Conservation (phyloP, 1,139 yeast species). For the Debaryomycetaceae sp. region DNA sequence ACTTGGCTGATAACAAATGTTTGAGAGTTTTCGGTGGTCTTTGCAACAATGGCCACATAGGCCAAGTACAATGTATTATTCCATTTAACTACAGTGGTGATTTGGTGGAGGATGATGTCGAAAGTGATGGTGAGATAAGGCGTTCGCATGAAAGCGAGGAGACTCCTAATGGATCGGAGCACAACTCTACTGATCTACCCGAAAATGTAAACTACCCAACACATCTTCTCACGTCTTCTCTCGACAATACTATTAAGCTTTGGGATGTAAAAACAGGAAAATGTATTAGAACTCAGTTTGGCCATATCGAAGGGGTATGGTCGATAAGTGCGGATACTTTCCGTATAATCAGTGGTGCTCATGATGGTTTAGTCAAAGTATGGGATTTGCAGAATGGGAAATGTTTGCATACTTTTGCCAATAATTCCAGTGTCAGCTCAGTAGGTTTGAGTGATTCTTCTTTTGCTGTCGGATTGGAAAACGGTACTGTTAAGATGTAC, state of each 20-base stretch:
- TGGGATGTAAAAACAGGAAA: slow-evolving; percentile 89
- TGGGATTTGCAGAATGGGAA: slow-evolving; percentile 96
- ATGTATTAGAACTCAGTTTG: slow-evolving; percentile 90
- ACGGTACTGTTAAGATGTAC: slow-evolving; percentile 79
- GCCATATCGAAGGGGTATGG: slow-evolving; percentile 98
- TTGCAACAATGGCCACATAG: slow-evolving; percentile 68
- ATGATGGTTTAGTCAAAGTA: slow-evolving; percentile 82
- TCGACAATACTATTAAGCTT: slow-evolving; percentile 89
- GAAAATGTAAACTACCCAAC: slow-evolving; percentile 56
- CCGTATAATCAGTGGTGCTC: slow-evolving; percentile 91
- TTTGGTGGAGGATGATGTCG: slow-evolving; percentile 39
- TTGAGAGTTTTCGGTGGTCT: slow-evolving; percentile 74
- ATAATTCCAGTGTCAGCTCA: slow-evolving; percentile 73
- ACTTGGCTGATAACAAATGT: slow-evolving; percentile 74
- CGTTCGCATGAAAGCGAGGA: background rate
- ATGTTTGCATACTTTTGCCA: slow-evolving; percentile 88
- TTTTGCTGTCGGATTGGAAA: slow-evolving; percentile 86
- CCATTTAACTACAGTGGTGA: slow-evolving; percentile 68
- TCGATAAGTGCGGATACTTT: slow-evolving; percentile 93
- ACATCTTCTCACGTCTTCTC: slow-evolving; percentile 79
- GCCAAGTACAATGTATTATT: slow-evolving; percentile 87
- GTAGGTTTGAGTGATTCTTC: slow-evolving; percentile 88
- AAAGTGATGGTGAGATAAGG: slow-evolving; percentile 21
- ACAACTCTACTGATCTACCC: slow-evolving; percentile 23
- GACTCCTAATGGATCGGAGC: slow-evolving; percentile 6